Percentiles rank a stretch among this genome's conserved stretches.
Evolutionary conservation across 2,329 filamentous ascomycete genomes (phyloP).

Genomic region (Talaromyces verruculosus): DNA sequence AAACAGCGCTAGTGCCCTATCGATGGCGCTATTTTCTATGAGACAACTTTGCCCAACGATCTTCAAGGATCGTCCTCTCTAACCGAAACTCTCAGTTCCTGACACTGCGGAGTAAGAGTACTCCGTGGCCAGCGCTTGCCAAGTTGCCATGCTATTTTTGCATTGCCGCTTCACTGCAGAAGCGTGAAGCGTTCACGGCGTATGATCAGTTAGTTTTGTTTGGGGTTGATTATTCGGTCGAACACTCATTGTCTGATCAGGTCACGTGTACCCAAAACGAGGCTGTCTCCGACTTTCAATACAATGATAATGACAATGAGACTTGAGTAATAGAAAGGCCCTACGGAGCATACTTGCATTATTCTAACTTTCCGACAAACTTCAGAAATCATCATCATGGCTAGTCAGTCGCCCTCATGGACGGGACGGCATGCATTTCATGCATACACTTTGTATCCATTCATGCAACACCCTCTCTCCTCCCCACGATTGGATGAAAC

Average conservation of each 20-base stretch:
- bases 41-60: not conserved
- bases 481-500: conserved; percentile 9
- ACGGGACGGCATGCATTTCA: not conserved
- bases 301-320: not conserved
- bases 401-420: not conserved
- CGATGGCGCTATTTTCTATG: not conserved
- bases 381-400: not conserved
- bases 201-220: not conserved
- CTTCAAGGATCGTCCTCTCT: conserved; percentile 1
- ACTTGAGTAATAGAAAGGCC: not conserved
- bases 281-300: not conserved
- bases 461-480: not conserved
- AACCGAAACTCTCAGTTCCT: not conserved
- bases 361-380: not conserved
- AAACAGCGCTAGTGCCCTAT: conserved; percentile 6
- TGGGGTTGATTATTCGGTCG: not conserved
- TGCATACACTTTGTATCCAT: not conserved
- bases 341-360: not conserved
- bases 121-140: not conserved
- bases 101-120: not conserved
- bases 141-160: conserved; percentile 4
- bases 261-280: not conserved
- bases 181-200: not conserved
- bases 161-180: not conserved
- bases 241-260: not conserved